phyloP scores from a whole-genome alignment of 768 basidiomycete genomes.

The Infundibulicybe gibba region DNA sequence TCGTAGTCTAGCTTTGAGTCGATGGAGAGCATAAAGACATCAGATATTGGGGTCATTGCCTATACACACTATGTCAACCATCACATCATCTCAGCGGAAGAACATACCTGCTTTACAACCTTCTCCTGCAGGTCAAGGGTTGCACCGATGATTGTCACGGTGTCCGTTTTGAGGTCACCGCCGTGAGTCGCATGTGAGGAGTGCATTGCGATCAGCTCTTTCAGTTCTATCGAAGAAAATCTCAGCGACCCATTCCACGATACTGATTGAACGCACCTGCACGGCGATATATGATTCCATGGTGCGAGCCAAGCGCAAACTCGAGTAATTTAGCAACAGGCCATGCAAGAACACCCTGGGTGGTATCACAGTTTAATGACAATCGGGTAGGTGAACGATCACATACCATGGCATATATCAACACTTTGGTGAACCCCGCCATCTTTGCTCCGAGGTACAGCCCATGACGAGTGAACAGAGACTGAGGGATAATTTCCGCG shows the following conservation, averaged over 20 bases:
- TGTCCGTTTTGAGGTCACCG: constrained; percentile 84
- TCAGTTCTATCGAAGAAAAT: constrained; percentile 51
- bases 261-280: constrained; percentile 33
- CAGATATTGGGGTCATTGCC: constrained; percentile 79
- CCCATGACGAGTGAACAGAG: constrained; percentile 88
- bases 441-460: constrained; percentile 86
- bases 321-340: constrained; percentile 84
- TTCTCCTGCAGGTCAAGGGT: constrained; percentile 89
- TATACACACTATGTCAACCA: constrained; percentile 14
- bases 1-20: constrained; percentile 81
- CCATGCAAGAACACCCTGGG: constrained; percentile 73
- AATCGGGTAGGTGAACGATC: neutral
- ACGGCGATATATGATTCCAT: constrained; percentile 88
- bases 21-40: constrained; percentile 87
- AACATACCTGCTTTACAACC: constrained; percentile 61
- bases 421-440: constrained; percentile 61
- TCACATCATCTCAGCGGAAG: neutral
- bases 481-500: constrained; percentile 90
- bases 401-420: constrained; percentile 70
- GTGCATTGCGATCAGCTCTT: constrained; percentile 90
- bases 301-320: constrained; percentile 73
- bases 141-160: constrained; percentile 86
- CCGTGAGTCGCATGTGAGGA: constrained; percentile 68
- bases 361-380: neutral
- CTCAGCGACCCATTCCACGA: neutral